These are phyloP conservation scores for Arthroderma sp. DNA, from an alignment of 2,329 filamentous ascomycete species.

Conservation along the genomic window DNA sequence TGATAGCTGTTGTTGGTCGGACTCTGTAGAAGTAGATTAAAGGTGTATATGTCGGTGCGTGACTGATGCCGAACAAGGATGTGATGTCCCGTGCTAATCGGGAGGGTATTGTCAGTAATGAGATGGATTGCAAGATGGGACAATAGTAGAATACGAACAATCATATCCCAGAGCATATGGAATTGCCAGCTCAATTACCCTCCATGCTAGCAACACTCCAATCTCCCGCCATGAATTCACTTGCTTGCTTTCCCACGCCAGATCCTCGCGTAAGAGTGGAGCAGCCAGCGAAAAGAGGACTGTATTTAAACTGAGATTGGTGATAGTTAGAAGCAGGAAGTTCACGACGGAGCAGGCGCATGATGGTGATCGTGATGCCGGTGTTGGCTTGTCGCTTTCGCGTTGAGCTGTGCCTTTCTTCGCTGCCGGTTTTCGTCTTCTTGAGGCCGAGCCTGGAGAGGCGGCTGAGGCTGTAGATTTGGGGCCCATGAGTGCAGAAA, in stretches of 20 bases:
- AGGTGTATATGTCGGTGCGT: slow-evolving; percentile 64
- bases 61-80: slow-evolving; percentile 54
- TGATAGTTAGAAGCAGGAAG: slow-evolving; percentile 35
- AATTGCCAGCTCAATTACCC: slow-evolving; percentile 53
- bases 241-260: slow-evolving; percentile 53
- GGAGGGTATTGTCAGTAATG: background rate
- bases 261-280: slow-evolving; percentile 48
- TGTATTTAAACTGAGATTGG: slow-evolving; percentile 49
- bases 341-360: slow-evolving; percentile 23
- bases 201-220: slow-evolving; percentile 39
- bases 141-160: slow-evolving; percentile 20
- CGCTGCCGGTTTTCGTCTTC: slow-evolving; percentile 3
- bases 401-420: background rate
- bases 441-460: slow-evolving; percentile 11
- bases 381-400: background rate
- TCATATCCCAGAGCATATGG: slow-evolving; percentile 66
- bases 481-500: slow-evolving; percentile 3
- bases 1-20: slow-evolving; percentile 45
- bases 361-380: slow-evolving; percentile 6
- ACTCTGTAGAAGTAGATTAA: slow-evolving; percentile 66
- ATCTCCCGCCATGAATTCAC: slow-evolving; percentile 52
- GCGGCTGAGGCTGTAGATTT: slow-evolving; percentile 7
- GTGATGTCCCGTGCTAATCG: slow-evolving; percentile 39
- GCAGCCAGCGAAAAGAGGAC: slow-evolving; percentile 51
- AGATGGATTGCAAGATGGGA: background rate